Conservation (phyloP, 306 rosid species). For the Sindora glabra region DNA sequence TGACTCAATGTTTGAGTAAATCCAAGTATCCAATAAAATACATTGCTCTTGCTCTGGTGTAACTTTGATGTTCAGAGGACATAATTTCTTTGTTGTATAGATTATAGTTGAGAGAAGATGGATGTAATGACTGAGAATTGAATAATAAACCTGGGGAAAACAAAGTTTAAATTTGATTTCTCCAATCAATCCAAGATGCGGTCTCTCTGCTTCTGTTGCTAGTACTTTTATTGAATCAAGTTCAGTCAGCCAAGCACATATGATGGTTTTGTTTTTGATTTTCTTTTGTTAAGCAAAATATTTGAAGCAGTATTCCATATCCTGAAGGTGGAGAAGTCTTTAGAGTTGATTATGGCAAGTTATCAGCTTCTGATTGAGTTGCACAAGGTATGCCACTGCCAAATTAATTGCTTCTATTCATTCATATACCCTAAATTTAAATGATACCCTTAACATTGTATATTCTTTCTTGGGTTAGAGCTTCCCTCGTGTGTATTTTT, state of each 20-base stretch:
- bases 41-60: not conserved
- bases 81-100: not conserved
- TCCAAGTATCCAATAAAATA: too few relatives aligned
- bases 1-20: not conserved
- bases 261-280: not conserved
- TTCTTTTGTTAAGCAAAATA: slow-evolving; percentile 18
- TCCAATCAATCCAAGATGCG: not conserved
- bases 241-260: not conserved
- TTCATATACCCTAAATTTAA: slow-evolving; percentile 3
- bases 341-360: slow-evolving; percentile 31
- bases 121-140: not conserved
- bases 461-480: slow-evolving; percentile 22
- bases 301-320: slow-evolving; percentile 24
- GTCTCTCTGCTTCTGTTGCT: not conserved
- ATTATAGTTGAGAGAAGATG: not conserved
- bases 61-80: not conserved
- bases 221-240: not conserved
- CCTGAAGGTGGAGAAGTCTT: slow-evolving; percentile 29
- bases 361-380: slow-evolving; percentile 54
- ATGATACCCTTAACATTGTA: not conserved
- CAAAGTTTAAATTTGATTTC: not conserved
- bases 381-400: slow-evolving; percentile 39
- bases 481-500: slow-evolving; percentile 54
- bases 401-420: not conserved
- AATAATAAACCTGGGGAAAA: not conserved